Evolutionary conservation across 805 yeast genomes (phyloP), one percentile per base, ranked within the genome.

Genomic region (Hanseniaspora lindneri): DNA sequence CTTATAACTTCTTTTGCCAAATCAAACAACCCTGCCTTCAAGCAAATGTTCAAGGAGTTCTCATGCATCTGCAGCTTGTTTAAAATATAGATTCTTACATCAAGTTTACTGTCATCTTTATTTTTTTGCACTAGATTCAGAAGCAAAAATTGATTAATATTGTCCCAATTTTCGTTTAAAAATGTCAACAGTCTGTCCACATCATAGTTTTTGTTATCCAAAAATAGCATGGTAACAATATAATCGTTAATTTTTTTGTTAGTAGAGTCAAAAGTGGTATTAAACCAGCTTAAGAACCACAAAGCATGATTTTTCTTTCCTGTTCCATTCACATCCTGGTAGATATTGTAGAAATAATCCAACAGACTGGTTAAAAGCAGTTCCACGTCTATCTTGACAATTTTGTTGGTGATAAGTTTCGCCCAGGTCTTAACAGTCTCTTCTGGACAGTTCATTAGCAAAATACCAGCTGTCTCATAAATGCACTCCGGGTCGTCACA

Each of bases 391-490:
- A 89, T 54, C 7, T 59, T 56, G 23, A 64, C 65, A 0, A 69
- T 57, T 44, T 46, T 30, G 17, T 32, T 32, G 3, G 68, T 57
- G 2, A 55, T 36, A 37, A 79, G 60, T 44, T 78, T 72, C 57
- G 83, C 72, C 96, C 96, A 92, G 0, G 83, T 70, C 44, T 80
- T 81, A 1, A 84, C 76, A 0, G 95, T 85, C 11, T 70, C 72
- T 25, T 66, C 67, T 0, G 98, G 88, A 13, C 73, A 64, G 55
- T 83, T 83, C 2, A 77, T 67, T 44, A 92, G 60, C 33, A 92
- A 61, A 0, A 79, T 79, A 0, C 81, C 77, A 0, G 96, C 72
- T 52, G 79, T 77, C 52, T 74, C 73, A 64, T 86, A 84, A 4
- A 83, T 72, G 8, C 76, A 58, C 0, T 64, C 59, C 0, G 71